Base-by-base conservation (phyloP, 495 filamentous ascomycete species). In the Chaetomium fimeti region DNA sequence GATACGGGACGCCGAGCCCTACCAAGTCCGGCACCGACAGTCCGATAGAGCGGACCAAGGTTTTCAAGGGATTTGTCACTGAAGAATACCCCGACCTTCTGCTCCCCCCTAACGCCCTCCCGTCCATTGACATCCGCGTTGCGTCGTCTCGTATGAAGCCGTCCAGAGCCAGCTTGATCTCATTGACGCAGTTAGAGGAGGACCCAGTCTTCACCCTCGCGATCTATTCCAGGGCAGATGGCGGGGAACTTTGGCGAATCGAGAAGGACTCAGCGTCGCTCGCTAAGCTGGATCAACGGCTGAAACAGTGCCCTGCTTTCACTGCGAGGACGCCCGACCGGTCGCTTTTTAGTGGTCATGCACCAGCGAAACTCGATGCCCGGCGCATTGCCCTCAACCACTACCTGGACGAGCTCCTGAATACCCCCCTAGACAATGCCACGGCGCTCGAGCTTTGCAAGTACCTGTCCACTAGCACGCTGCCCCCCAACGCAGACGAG, bases 171-270 rank as follows among this genome's bases (percentile, higher is more conserved):
- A 97, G 93, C 66, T 83, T 92, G 60, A 73, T 96, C 69, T 89
- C 84, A 18, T 70, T 86, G 25, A 86, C 85, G 9, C 84, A 85
- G 66, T 78, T 87, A 18, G 92, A 94, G 45, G 92, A 94, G 70
- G 95, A 97, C 70, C 91, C 93, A 2, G 95, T 98, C 0, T 96
- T 97, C 68, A 96, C 91, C 2, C 81, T 98, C 22, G 92, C 91
- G 45, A 82, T 98, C 29, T 89, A 91, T 68, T 88, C 89, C 16
- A 85, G 91, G 61, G 87, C 87, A 12, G 87, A 91, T 69, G 82
- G 85, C n/a, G 83, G 81, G 45, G 92, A 97, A 72, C 78, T 98
- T 36, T 96, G 95, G 91, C 85, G 94, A 45, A 87, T 97, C 11
- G 94, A 98, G 75, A 98, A 98, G 71, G 89, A 95, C 61, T 88